A percentile compares a stretch with the other conserved stretches of the same genome.
Evolutionary conservation across 331 rosid genomes (phyloP).

Genomic region (Acacia pycnantha): DNA sequence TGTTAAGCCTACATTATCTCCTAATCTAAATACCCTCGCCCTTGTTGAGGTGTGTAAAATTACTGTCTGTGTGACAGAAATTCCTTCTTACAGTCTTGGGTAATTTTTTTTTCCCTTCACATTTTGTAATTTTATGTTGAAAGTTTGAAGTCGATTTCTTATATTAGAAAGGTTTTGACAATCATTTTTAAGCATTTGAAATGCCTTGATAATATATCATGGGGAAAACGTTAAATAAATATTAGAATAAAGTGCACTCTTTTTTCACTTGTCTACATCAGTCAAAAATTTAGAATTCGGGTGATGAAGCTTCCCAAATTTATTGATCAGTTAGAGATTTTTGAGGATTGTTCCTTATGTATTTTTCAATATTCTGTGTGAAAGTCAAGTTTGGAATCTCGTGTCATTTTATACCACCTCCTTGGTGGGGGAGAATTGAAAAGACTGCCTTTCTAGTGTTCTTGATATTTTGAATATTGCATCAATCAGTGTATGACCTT

Average conservation of each 20-base stretch:
- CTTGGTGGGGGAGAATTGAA: conserved; percentile 3
- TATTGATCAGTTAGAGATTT: neutral
- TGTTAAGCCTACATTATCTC: conserved; percentile 94
- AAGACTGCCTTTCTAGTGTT: conserved; percentile 1
- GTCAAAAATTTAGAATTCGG: neutral
- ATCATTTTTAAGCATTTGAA: neutral
- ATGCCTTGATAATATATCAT: neutral
- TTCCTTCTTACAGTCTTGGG: neutral
- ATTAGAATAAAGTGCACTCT: neutral
- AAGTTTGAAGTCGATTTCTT: neutral
- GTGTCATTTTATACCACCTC: neutral
- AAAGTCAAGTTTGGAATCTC: neutral
- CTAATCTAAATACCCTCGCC: conserved; percentile 92
- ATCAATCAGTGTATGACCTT: neutral
- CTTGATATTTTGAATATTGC: neutral
- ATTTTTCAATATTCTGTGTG: neutral
- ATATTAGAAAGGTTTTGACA: neutral
- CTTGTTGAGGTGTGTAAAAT: conserved; percentile 77
- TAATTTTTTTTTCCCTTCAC: neutral
- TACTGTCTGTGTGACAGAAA: conserved; percentile 20
- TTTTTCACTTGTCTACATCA: neutral
- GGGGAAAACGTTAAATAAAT: neutral
- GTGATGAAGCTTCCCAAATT: neutral
- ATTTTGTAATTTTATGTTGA: neutral
- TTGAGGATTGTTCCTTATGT: neutral